A percentile compares a stretch with the other conserved stretches of the same genome.
Conservation (phyloP, 108 stramenopile genomes). For the Nitzschia palea region DNA sequence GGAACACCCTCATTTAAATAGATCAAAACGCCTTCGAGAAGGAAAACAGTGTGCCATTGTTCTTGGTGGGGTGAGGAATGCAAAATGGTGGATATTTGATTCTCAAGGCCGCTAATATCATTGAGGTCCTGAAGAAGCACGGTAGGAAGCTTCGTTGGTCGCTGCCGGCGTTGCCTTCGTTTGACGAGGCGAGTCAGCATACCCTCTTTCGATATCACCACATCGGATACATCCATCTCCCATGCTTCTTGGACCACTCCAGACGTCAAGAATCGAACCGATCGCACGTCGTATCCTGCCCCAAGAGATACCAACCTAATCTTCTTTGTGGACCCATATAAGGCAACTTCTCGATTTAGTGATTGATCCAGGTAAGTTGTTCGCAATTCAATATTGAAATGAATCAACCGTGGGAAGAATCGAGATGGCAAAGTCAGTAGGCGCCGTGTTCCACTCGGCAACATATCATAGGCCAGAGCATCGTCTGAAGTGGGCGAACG, state of each 20-base stretch:
- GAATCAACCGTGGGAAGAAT: conserved; percentile 67
- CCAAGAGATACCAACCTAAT: conserved; percentile 68
- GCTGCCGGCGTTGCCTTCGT: conserved; percentile 47
- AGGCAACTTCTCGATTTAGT: conserved; percentile 37
- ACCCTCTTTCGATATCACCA: conserved; percentile 54
- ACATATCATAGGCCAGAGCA: conserved; percentile 61
- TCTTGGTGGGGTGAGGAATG: conserved; percentile 11
- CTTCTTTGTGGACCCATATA: conserved; percentile 19
- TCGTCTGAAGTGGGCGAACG: conserved; percentile 57
- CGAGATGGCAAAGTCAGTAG: conserved; percentile 29
- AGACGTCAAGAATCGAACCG: conserved; percentile 47
- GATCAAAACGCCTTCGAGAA: conserved; percentile 83
- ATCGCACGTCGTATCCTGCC: conserved; percentile 74
- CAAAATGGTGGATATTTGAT: conserved; percentile 33
- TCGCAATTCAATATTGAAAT: conserved; percentile 75
- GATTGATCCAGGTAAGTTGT: conserved; percentile 69
- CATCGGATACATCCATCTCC: conserved; percentile 68
- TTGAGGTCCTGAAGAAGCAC: conserved; percentile 60
- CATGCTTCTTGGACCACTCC: conserved; percentile 33
- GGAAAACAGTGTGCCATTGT: conserved; percentile 51
- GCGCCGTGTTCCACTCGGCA: conserved; percentile 55
- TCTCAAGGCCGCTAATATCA: conserved; percentile 42
- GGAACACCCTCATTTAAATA: conserved; percentile 71
- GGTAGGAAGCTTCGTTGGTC: conserved; percentile 21
- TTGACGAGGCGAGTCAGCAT: conserved; percentile 51